Evolutionary conservation across 331 rosid species (phyloP).

Genomic region (Malus hybrid): DNA sequence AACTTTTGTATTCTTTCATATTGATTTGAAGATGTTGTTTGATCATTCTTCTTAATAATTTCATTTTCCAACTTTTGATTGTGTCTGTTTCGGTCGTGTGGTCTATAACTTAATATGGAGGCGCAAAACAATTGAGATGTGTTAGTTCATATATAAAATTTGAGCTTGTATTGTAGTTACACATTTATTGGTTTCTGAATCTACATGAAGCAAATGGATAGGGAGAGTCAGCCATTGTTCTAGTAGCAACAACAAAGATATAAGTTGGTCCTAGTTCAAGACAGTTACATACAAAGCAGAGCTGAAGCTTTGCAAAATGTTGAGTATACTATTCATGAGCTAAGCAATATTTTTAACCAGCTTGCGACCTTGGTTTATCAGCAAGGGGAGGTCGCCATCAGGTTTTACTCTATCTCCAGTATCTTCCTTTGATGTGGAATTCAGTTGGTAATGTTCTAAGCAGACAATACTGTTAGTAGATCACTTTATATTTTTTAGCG

Average conservation of each 20-base stretch:
- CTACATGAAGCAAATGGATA: conserved; percentile 66
- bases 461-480: not conserved
- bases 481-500: not conserved
- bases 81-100: not conserved
- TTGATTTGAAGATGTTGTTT: not conserved
- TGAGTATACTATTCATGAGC: conserved; percentile 93
- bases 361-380: conserved; percentile 92
- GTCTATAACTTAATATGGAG: not conserved
- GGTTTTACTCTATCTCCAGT: conserved; percentile 34
- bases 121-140: not conserved
- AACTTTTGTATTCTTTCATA: not conserved
- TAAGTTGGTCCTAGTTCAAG: conserved; percentile 76
- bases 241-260: conserved; percentile 58
- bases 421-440: not conserved
- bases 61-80: not conserved
- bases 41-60: not conserved
- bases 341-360: conserved; percentile 86
- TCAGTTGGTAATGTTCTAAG: not conserved
- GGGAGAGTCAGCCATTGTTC: conserved; percentile 76
- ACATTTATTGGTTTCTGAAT: conserved; percentile 6
- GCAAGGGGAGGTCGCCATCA: conserved; percentile 93
- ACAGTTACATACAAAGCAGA: conserved; percentile 89
- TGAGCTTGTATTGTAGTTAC: not conserved
- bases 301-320: conserved; percentile 97
- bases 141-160: not conserved